Base-by-base conservation (phyloP, 2,329 filamentous ascomycete species). In the Ceratocystis ficicola region DNA sequence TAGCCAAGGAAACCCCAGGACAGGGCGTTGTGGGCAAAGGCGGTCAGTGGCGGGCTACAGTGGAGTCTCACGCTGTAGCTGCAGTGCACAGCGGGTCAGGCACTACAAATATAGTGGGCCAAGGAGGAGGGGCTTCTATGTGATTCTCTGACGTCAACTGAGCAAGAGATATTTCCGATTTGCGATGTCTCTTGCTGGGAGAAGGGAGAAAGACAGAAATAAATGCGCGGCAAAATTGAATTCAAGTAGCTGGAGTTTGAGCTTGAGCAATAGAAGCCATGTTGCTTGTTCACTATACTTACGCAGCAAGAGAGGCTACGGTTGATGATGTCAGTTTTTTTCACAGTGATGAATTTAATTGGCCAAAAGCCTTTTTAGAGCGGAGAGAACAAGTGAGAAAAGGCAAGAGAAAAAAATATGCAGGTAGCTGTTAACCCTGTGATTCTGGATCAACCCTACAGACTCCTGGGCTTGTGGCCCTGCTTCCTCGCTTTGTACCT, bases 261-360 rank as follows among this genome's bases (percentile, higher is more conserved):
- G 46, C n/a, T 25, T 50, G 46, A 3, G 44, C 57, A 50, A 50
- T 41, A 41, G 36, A 41, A 41, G 36, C 36, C 10, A 41, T 41
- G 36, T 41, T 36, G 10, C 36, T 41, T 41, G 36, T 41, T 41
- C 12, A 41, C 36, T 15, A 32, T 28, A 15, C 46, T 2, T 25
- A 17, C 5, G 25, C 25, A 64, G 25, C 50, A 46, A 52, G 22
- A 52, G 41, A 36, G 36, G 62, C 12, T 32, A 28, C 52, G 1
- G 52, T 4, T 2, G 48, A 22, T 57, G 52, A 57, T 57, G 52
- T 57, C 52, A 57, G 52, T 57, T 57, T 57, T 57, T 57, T 57
- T 57, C 6, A 7, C 52, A 30, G 52, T 7, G 5, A 12, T n/a
- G 6, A 12, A 12, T 57, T 15, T 57, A 17, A 57, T 57, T 57